Evolutionary conservation across 305 asterid genomes (phyloP).

Genomic region (Caryopteris hybrid): DNA sequence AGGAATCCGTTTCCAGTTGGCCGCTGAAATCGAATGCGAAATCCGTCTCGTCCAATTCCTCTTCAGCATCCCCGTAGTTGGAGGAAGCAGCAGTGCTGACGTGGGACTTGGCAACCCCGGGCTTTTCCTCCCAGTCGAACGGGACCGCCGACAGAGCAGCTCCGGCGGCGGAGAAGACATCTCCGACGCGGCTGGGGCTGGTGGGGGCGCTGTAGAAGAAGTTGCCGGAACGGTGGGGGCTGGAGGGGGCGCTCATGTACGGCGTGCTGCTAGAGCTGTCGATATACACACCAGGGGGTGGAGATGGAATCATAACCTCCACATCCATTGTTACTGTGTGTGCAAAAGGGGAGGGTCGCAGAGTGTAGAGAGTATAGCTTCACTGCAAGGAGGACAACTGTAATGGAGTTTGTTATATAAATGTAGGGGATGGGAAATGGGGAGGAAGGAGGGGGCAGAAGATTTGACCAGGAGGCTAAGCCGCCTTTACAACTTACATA

Average conservation of each 20-base stretch:
- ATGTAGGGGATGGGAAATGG: conserved; percentile 30
- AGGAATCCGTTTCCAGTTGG: conserved; percentile 35
- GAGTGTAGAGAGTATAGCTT: neutral
- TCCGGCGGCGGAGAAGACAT: conserved; percentile 21
- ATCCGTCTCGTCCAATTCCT: conserved; percentile 23
- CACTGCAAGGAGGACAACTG: neutral
- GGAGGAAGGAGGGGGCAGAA: conserved; percentile 19
- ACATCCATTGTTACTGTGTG: conserved; percentile 23
- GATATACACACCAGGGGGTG: conserved; percentile 44
- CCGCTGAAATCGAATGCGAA: conserved; percentile 88
- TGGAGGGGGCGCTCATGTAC: conserved; percentile 70
- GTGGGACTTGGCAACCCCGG: conserved; percentile 38
- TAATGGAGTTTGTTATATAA: conserved; percentile 21
- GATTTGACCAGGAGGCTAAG: conserved; percentile 5
- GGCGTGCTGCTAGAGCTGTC: conserved; percentile 71
- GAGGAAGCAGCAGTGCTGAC: conserved; percentile 17
- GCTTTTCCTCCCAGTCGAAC: conserved; percentile 59
- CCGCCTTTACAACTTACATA: conserved; percentile 27
- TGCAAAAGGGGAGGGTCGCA: neutral
- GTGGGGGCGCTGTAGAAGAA: conserved; percentile 73
- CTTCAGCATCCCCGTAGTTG: conserved; percentile 31
- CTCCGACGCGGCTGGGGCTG: conserved; percentile 56
- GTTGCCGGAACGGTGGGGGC: conserved; percentile 50
- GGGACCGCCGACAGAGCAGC: too few relatives aligned
- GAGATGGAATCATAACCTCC: conserved; percentile 51